Base-by-base conservation (phyloP, 2,329 filamentous ascomycete genomes). In the Aspergillus tanneri region DNA sequence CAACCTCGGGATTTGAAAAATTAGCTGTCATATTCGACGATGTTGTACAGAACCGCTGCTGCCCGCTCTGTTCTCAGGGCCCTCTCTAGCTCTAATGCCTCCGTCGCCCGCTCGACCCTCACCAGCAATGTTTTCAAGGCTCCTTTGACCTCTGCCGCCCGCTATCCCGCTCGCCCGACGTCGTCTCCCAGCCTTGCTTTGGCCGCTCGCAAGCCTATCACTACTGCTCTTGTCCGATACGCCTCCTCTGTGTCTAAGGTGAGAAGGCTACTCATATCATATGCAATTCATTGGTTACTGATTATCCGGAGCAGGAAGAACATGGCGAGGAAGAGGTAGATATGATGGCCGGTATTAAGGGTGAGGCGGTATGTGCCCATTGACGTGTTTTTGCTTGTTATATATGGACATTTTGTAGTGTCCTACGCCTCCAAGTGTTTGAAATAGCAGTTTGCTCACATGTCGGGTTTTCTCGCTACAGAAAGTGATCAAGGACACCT, bases 401-500 rank as follows among this genome's bases (percentile, higher is more conserved):
- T 43, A 40, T 24, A 36, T 38, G 49, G 14, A 36, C 19, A 12
- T n/a, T 16, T 25, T 7, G 21, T 8, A 14, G 2, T 18, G 23
- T 11, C n/a, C 11, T 22, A 21, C 28, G n/a, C 38, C 23, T 35
- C n/a, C 9, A 14, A 12, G 19, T 43, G 27, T n/a, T 21, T 6
- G 16, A 45, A 21, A 6, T 32, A n/a, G 12, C 19, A 46, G 21
- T 42, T 36, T 11, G 22, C 47, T 46, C 23, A 16, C 38, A 46
- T 36, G 40, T 16, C 24, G 21, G 46, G 8, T 32, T 14, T 25
- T 11, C 18, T 21, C 54, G n/a, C n/a, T n/a, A 4, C 60, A 88
- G 82, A 72, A 78, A 63, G 79, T 80, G 7, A 79, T 90, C 63
- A 83, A 82, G 60, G 83, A 88, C 11, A 87, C 86, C 1, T 86